Conservation (phyloP, 139 green algal genomes). For the Chlorella ohadii region DNA sequence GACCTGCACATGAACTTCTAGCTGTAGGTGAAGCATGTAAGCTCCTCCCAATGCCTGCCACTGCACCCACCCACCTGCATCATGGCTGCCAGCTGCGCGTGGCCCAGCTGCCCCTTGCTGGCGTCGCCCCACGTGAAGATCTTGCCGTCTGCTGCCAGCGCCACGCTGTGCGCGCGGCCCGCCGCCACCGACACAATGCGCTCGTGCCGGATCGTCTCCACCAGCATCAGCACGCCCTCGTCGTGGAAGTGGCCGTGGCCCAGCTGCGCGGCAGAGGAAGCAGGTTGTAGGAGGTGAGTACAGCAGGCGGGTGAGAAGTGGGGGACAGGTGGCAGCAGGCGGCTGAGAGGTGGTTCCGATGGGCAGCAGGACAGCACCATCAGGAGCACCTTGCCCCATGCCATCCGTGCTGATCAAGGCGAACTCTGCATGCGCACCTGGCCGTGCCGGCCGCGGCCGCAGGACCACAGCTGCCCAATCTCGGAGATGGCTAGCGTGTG, state of each 20-base stretch:
- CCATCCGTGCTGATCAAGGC: too few species aligned
- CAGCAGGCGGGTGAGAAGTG: background rate
- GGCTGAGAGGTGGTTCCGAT: too few species aligned
- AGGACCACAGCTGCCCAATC: constrained; percentile 76
- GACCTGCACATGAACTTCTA: too few species aligned
- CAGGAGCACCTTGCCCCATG: too few species aligned
- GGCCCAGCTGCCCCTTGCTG: constrained; percentile 73
- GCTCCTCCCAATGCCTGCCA: too few species aligned
- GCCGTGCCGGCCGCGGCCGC: constrained; percentile 68
- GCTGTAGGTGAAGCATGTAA: too few species aligned
- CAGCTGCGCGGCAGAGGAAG: constrained; percentile 34
- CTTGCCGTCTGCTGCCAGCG: constrained; percentile 76
- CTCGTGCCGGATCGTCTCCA: constrained; percentile 45
- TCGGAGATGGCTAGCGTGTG: constrained; percentile 86
- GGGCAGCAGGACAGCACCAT: too few species aligned
- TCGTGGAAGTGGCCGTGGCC: constrained; percentile 69
- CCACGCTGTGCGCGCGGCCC: constrained; percentile 76
- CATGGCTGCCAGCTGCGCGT: constrained; percentile 50
- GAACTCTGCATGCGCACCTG: constrained; percentile 4
- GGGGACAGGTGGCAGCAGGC: too few species aligned
- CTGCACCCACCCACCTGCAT: too few species aligned
- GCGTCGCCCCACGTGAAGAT: constrained; percentile 84
- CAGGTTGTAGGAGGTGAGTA: background rate
- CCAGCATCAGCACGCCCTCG: constrained; percentile 51
- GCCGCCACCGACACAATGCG: constrained; percentile 73